phyloP scores from a whole-genome alignment of 1,139 yeast species.

The Meyerozyma sp. region DNA sequence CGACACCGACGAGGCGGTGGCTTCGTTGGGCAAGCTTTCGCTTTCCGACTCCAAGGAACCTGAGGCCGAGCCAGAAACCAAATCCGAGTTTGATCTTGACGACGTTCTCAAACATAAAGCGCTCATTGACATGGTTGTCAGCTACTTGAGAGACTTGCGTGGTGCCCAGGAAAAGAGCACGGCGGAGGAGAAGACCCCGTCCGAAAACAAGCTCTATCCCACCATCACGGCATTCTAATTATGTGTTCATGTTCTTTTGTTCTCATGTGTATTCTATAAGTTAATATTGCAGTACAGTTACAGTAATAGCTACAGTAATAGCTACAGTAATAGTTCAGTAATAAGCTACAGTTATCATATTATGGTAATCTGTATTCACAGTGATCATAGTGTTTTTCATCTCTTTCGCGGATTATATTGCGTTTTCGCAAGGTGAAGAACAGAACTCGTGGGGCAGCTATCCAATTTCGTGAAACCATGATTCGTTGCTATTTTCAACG shows the following conservation, averaged over 20 bases:
- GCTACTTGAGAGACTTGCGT: conserved; percentile 19
- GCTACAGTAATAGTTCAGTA: too few species aligned
- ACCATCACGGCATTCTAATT: conserved; percentile 37
- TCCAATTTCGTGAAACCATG: too few species aligned
- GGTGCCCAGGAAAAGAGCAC: conserved; percentile 8
- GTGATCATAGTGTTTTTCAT: too few species aligned
- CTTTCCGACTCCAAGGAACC: conserved; percentile 6
- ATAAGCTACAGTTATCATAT: too few species aligned
- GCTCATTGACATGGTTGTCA: conserved; percentile 28
- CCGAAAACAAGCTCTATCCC: conserved; percentile 32
- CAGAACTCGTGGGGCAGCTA: too few species aligned
- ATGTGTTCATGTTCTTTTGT: neutral
- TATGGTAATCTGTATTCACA: too few species aligned
- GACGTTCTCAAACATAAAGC: conserved; percentile 34
- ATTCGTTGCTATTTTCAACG: too few species aligned
- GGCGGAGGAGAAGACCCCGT: conserved; percentile 7
- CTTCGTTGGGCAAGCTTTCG: conserved; percentile 4
- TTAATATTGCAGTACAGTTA: neutral
- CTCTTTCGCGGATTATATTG: too few species aligned
- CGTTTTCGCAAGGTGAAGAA: too few species aligned
- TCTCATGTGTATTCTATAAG: neutral
- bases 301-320: too few species aligned
- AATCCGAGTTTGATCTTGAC: conserved; percentile 17
- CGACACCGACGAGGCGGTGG: conserved; percentile 8
- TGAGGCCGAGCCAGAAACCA: conserved; percentile 5